phyloP scores from a whole-genome alignment of 345 rosid species.

The Erucastrum elatum region DNA sequence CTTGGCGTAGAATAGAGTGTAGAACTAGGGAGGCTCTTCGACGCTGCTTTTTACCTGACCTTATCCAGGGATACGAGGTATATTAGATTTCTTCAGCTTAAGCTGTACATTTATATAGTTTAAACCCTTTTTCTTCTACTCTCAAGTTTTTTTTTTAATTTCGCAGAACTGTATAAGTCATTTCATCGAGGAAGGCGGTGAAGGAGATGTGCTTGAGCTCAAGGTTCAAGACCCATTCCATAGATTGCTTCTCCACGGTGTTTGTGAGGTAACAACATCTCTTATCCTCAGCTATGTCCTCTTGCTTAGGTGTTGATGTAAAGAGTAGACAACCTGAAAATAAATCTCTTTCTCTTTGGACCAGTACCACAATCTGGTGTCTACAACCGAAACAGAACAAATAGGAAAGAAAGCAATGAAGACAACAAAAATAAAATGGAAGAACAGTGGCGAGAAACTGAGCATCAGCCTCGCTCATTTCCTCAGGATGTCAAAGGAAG shows the following conservation, averaged over 20 bases:
- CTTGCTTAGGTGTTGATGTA: not conserved
- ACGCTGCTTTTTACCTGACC: constrained; percentile 81
- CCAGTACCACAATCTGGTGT: constrained; percentile 85
- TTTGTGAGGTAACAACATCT: constrained; percentile 66
- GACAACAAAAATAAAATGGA: constrained; percentile 45
- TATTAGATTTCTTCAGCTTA: not conserved
- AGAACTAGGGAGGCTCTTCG: constrained; percentile 91
- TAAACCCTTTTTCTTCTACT: not conserved
- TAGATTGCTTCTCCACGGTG: constrained; percentile 87
- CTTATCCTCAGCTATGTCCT: not conserved
- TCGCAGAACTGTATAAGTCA: constrained; percentile 63
- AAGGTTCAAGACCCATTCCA: constrained; percentile 89
- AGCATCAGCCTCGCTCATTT: constrained; percentile 60
- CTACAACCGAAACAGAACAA: constrained; percentile 58
- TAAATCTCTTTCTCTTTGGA: constrained; percentile 12
- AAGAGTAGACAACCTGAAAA: constrained; percentile 5
- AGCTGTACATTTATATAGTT: not conserved
- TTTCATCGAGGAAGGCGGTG: constrained; percentile 54
- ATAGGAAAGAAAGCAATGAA: constrained; percentile 48
- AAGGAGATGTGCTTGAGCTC: constrained; percentile 61
- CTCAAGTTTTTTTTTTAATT: not conserved
- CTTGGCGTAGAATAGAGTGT: constrained; percentile 79
- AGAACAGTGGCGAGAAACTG: constrained; percentile 50
- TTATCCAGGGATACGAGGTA: constrained; percentile 73
- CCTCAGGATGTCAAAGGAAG: constrained; percentile 41